Evolutionary conservation across 805 yeast genomes (phyloP).

Genomic region (Pichia paraexigua): DNA sequence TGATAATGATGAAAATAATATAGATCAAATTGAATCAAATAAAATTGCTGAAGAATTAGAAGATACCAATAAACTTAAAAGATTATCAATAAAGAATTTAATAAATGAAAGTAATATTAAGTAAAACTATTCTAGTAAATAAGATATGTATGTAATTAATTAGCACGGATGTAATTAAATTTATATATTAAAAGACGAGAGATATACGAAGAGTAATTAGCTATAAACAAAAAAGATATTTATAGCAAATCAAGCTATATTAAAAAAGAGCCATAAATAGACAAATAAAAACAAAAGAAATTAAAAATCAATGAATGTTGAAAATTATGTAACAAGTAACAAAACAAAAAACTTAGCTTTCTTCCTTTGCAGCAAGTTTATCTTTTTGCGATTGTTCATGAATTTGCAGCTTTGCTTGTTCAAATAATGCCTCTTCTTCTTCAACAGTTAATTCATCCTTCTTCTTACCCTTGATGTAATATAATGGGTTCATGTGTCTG

Average conservation of each 20-base stretch:
- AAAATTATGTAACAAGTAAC: neutral
- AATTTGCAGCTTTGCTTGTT: conserved; percentile 27
- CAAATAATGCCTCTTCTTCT: conserved; percentile 48
- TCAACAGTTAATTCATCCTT: conserved; percentile 44
- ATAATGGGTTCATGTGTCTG: conserved; percentile 61
- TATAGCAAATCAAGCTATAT: neutral
- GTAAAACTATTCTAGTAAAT: too few species aligned
- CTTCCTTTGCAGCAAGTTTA: neutral
- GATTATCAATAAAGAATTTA: neutral
- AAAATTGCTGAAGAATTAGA: neutral
- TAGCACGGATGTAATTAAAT: too few species aligned
- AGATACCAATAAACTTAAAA: too few species aligned
- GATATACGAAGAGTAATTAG: neutral
- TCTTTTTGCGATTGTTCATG: neutral
- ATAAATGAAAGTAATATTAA: too few species aligned
- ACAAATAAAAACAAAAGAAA: neutral
- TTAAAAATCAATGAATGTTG: neutral
- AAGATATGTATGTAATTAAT: too few species aligned
- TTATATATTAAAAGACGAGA: neutral
- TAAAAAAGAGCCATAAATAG: neutral
- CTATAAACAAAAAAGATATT: neutral
- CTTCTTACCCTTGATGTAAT: conserved; percentile 62
- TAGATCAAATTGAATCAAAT: neutral
- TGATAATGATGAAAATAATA: neutral
- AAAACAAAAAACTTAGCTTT: neutral